Evolutionary conservation across 2,329 filamentous ascomycete genomes (phyloP).

Genomic region (Fusarium nurragi): DNA sequence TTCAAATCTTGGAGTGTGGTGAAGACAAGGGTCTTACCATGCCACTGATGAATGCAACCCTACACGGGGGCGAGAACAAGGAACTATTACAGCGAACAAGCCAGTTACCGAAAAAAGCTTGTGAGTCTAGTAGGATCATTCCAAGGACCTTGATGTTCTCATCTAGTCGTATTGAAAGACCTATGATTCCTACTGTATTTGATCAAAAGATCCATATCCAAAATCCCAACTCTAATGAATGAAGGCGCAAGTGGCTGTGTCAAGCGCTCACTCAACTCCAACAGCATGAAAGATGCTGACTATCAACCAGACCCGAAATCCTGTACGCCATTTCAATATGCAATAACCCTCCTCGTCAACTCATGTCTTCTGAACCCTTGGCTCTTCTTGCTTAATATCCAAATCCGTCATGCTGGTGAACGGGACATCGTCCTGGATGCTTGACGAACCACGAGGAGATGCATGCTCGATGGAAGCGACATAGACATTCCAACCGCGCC

Average conservation of each 20-base stretch:
- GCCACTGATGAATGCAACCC: neutral
- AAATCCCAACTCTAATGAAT: constrained; percentile 14
- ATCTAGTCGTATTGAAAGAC: neutral
- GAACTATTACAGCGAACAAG: neutral
- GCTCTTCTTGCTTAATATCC: constrained; percentile 53
- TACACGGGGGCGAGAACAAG: neutral
- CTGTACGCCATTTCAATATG: constrained; percentile 38
- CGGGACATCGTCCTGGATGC: constrained; percentile 70
- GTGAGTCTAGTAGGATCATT: neutral
- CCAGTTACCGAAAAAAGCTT: neutral
- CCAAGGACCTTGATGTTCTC: constrained; percentile 1
- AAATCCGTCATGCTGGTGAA: constrained; percentile 71
- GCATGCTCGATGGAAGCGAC: constrained; percentile 69
- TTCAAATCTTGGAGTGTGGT: neutral
- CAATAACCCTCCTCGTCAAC: constrained; percentile 11
- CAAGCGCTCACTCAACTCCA: constrained; percentile 31
- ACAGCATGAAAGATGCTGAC: constrained; percentile 29
- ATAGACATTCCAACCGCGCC: constrained; percentile 74
- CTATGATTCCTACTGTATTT: neutral
- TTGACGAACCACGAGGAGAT: constrained; percentile 71
- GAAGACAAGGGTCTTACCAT: neutral
- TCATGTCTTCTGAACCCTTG: neutral
- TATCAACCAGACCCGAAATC: constrained; percentile 10
- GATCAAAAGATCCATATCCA: constrained; percentile 15
- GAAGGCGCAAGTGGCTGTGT: constrained; percentile 23